Evolutionary conservation across 2,329 filamentous ascomycete genomes (phyloP), one percentile per base, ranked within the genome.

Genomic region (Talaromyces sp.): DNA sequence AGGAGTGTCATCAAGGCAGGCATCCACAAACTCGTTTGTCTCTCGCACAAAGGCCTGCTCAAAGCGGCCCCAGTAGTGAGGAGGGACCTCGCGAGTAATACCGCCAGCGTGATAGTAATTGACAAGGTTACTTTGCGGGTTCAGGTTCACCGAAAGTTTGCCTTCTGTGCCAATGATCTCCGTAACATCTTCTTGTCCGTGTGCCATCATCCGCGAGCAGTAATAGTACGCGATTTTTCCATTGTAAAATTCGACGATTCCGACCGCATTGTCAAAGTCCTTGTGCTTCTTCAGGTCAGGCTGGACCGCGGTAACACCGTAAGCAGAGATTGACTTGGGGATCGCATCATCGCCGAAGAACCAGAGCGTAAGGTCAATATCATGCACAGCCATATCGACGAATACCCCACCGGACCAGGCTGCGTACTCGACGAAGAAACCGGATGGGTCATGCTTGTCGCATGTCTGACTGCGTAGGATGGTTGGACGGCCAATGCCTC

Each of bases 301-400:
- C 65, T 85, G 80, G 1, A 87, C 81, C 2, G 84, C 84, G 2
- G 81, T 84, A 64, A 86, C 82, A 10, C 85, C 85, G 2, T 82
- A 73, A 0, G 84, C 83, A 0, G 78, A 77, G 9, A 85, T 82
- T 54, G 77, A 81, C 72, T 86, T 87, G 64, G 86, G 78, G 14
- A 77, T 71, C 46, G 75, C 77, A 53, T 82, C 78, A 53, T 81
- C 73, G 10, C 83, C 83, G 67, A 87, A 86, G 76, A 84, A 87
- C 84, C 85, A 88, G 1, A 87, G 75, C 0, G 84, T 79, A 2
- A 88, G 79, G 63, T 87, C 85, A 65, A 89, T 89, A 66, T 89
- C 87, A 76, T 89, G 87, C 68, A 89, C 85, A 56, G 83, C 85
- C 75, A 84, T 87, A 76, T 89, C 87, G 60, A 89, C 87, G 66